Evolutionary conservation across 148 eudicot species (phyloP).

Genomic region (Chenopodium quinoa): DNA sequence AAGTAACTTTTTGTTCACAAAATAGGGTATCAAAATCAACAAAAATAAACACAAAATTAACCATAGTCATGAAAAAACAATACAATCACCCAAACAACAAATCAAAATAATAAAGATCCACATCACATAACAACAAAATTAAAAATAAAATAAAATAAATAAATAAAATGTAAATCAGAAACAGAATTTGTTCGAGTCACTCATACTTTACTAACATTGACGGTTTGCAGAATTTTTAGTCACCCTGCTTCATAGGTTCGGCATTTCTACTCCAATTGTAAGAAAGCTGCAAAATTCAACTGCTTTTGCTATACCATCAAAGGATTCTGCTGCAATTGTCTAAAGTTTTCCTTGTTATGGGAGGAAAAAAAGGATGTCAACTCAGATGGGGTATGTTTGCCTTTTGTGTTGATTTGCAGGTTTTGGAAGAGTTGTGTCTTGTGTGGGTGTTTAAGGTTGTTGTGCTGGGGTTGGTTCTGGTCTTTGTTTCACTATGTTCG

Average conservation of each 20-base stretch:
- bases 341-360: constrained; percentile 56
- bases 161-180: too few relatives aligned
- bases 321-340: constrained; percentile 72
- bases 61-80: too few relatives aligned
- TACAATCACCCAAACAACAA: too few relatives aligned
- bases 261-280: constrained; percentile 59
- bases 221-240: neutral
- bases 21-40: too few relatives aligned
- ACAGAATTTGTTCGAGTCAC: neutral
- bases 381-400: constrained; percentile 61
- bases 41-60: too few relatives aligned
- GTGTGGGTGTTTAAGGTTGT: constrained; percentile 7
- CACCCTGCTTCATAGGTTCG: constrained; percentile 27
- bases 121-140: too few relatives aligned
- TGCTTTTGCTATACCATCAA: constrained; percentile 61
- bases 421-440: neutral
- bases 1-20: too few relatives aligned
- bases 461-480: neutral
- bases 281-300: constrained; percentile 37
- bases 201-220: neutral
- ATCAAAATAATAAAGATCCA: too few relatives aligned
- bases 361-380: constrained; percentile 53
- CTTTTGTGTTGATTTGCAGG: constrained; percentile 45
- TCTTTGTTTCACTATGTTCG: constrained; percentile 53
- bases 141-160: too few relatives aligned